Evolutionary conservation across 345 rosid species (phyloP).

Genomic region (Lepidium didymum): DNA sequence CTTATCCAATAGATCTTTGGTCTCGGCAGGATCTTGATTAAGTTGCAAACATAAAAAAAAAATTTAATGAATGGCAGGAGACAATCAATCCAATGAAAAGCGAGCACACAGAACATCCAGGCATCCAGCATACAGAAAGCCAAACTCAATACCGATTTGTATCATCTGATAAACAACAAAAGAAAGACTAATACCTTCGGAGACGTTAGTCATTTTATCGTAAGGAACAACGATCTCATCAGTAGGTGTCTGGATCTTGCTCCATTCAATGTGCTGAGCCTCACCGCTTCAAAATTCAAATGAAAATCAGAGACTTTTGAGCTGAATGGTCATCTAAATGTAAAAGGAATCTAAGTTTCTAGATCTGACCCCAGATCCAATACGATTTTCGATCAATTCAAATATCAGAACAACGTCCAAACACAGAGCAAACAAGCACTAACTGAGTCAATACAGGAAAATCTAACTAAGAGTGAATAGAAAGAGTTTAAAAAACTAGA

Average conservation of each 20-base stretch:
- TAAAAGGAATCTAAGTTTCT: background rate
- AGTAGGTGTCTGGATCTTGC: constrained; percentile 44
- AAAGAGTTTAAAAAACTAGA: background rate
- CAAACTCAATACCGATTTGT: background rate
- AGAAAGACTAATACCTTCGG: constrained; percentile 20
- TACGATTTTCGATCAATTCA: background rate
- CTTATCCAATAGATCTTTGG: constrained; percentile 70
- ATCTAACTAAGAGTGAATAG: background rate
- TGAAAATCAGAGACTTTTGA: background rate
- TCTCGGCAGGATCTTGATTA: constrained; percentile 50
- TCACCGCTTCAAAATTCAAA: constrained; percentile 27
- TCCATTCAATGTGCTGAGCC: constrained; percentile 42
- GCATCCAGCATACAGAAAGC: background rate
- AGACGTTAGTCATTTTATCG: constrained; percentile 25
- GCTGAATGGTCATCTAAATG: background rate
- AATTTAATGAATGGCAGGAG: background rate
- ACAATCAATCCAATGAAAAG: background rate
- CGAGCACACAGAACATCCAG: background rate
- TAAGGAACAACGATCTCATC: constrained; percentile 44
- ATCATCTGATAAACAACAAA: background rate
- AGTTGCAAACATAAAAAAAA: background rate
- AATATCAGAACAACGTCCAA: background rate
- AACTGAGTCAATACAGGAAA: background rate
- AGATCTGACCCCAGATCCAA: constrained; percentile 16
- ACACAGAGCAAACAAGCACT: background rate